Conservation (phyloP, 2,329 filamentous ascomycete genomes). For the Cercospora zeina region DNA sequence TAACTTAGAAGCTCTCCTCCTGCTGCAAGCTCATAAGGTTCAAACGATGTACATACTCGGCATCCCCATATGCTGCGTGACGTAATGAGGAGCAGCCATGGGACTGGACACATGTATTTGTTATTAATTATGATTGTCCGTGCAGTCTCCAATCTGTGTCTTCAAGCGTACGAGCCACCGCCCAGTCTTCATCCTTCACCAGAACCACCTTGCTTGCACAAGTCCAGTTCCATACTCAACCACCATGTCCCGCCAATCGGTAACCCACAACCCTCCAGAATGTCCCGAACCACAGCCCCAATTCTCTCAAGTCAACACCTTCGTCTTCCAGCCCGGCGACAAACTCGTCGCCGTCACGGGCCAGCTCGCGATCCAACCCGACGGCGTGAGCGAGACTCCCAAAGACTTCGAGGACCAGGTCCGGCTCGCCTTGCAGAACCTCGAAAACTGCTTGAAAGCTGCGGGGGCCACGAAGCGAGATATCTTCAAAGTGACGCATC, state of each 20-base stretch:
- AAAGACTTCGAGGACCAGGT: constrained; percentile 25
- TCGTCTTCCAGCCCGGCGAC: constrained; percentile 21
- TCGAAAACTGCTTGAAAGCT: constrained; percentile 28
- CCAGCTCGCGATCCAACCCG: constrained; percentile 25
- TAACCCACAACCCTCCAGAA: constrained; percentile 16
- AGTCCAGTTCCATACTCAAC: background rate
- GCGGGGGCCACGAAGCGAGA: constrained; percentile 27
- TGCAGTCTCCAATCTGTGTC: background rate
- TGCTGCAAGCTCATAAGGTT: no score
- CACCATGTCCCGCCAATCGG: constrained; percentile 7
- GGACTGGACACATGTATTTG: background rate
- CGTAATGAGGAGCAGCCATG: background rate
- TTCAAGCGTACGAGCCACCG: background rate
- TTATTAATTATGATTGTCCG: background rate
- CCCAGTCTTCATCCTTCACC: background rate
- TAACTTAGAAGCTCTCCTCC: no score
- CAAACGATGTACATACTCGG: background rate
- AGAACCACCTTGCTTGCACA: background rate
- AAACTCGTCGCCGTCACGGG: constrained; percentile 28
- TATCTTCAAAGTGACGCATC: constrained; percentile 32
- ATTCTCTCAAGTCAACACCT: constrained; percentile 27
- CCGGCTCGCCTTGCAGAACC: constrained; percentile 24
- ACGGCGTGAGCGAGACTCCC: constrained; percentile 19
- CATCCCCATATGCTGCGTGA: background rate
- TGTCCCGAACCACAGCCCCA: constrained; percentile 25